Percentiles rank a stretch among this genome's conserved stretches.
These are phyloP conservation scores for Lindgomyces ingoldianus DNA, from an alignment of 495 filamentous ascomycete species.

Conservation along the genomic window DNA sequence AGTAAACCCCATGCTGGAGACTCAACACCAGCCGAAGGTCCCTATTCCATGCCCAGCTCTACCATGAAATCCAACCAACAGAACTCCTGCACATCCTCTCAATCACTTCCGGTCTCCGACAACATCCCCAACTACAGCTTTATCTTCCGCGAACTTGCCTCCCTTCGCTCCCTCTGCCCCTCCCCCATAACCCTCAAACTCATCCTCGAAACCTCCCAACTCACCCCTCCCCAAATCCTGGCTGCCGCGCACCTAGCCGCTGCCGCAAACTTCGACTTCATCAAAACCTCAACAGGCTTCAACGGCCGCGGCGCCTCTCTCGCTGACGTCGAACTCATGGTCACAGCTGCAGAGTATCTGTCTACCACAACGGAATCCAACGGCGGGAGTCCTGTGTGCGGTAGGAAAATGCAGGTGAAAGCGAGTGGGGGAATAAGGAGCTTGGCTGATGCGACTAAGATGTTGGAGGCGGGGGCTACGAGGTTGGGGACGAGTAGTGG, in stretches of 20 bases:
- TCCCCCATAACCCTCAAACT: constrained; percentile 58
- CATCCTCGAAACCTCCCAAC: constrained; percentile 66
- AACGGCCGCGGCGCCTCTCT: constrained; percentile 59
- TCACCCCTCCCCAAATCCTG: constrained; percentile 58
- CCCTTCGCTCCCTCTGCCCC: constrained; percentile 56
- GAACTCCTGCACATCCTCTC: not conserved
- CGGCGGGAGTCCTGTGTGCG: constrained; percentile 8
- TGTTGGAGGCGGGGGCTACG: constrained; percentile 66
- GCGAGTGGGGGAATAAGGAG: constrained; percentile 65
- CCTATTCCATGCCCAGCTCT: constrained; percentile 21
- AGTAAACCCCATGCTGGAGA: constrained; percentile 14
- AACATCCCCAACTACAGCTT: constrained; percentile 46
- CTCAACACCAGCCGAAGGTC: constrained; percentile 13
- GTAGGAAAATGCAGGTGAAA: constrained; percentile 56
- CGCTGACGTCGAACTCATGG: constrained; percentile 62
- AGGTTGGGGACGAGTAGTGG: constrained; percentile 65
- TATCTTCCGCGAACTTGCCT: constrained; percentile 60
- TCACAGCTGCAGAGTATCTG: constrained; percentile 37
- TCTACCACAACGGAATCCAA: constrained; percentile 12
- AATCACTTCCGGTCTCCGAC: not conserved
- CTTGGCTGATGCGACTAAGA: constrained; percentile 53
- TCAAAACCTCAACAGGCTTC: constrained; percentile 74
- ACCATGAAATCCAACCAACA: not conserved
- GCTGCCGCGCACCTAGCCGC: constrained; percentile 60
- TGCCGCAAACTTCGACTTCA: constrained; percentile 62